These are phyloP conservation scores for Glomus cerebriforme DNA, from an alignment of 192 early-diverging fungal species.

Conservation along the genomic window DNA sequence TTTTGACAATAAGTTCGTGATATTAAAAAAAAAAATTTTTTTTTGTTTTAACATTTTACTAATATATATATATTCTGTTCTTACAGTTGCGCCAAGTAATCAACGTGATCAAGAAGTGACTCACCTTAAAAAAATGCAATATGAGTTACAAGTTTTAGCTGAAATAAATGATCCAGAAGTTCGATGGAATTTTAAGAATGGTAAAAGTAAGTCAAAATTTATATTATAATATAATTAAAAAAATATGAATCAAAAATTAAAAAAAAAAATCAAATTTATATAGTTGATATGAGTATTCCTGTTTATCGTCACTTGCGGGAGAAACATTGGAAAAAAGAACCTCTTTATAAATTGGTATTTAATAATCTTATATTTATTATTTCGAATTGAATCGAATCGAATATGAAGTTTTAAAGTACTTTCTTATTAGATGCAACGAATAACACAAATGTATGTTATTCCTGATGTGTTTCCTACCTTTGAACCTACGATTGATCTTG, in stretches of 20 bases:
- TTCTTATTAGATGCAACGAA: conserved; percentile 53
- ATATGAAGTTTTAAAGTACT: not conserved
- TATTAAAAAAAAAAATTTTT: conserved; percentile 9
- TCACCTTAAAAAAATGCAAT: conserved; percentile 52
- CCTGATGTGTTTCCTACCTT: conserved; percentile 70
- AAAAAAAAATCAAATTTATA: not conserved
- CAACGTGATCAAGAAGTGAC: conserved; percentile 44
- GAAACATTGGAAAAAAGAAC: conserved; percentile 58
- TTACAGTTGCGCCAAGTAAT: conserved; percentile 20
- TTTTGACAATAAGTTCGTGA: conserved; percentile 35
- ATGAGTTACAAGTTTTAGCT: conserved; percentile 61
- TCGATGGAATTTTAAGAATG: conserved; percentile 64
- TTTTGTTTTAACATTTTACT: not conserved
- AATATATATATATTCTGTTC: not conserved
- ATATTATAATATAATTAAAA: not conserved
- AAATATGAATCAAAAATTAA: too few relatives aligned
- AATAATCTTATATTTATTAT: not conserved
- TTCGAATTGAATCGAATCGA: not conserved
- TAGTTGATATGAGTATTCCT: conserved; percentile 66
- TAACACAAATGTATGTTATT: conserved; percentile 75
- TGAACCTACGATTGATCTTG: conserved; percentile 47
- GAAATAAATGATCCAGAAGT: conserved; percentile 71
- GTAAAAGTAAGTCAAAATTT: conserved; percentile 36
- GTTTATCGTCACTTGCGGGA: conserved; percentile 70
- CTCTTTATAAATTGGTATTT: conserved; percentile 48